Evolutionary conservation across 257 asterid genomes (phyloP).

Genomic region (Salvia splendens): DNA sequence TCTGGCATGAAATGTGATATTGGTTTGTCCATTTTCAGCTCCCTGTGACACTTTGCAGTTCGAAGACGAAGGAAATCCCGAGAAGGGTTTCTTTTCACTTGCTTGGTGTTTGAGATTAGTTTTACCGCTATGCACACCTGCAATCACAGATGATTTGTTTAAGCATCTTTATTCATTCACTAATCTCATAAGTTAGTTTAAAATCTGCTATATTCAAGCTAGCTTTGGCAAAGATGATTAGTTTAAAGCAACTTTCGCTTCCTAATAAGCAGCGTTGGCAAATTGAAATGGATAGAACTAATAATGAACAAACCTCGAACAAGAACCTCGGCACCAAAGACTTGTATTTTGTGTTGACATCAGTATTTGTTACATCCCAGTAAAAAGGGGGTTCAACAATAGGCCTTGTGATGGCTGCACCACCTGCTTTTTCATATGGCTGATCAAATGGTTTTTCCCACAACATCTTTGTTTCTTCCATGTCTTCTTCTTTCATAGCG

Average conservation of each 20-base stretch:
- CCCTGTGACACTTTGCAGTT: constrained; percentile 66
- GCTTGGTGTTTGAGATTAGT: constrained; percentile 33
- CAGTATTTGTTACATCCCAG: constrained; percentile 64
- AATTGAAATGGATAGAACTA: background rate
- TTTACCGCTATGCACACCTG: constrained; percentile 71
- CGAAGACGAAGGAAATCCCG: constrained; percentile 69
- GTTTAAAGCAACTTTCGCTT: background rate
- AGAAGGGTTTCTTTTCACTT: constrained; percentile 36
- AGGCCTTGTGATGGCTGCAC: constrained; percentile 44
- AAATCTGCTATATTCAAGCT: background rate
- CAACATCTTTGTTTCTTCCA: constrained; percentile 50
- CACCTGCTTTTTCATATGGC: constrained; percentile 89
- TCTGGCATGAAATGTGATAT: constrained; percentile 45
- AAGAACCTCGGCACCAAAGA: constrained; percentile 78
- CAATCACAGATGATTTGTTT: constrained; percentile 22
- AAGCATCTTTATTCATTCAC: constrained; percentile 10
- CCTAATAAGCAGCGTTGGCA: background rate
- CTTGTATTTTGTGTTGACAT: constrained; percentile 71
- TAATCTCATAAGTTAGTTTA: background rate
- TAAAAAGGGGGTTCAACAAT: constrained; percentile 51
- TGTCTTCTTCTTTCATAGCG: constrained; percentile 46
- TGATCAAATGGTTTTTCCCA: constrained; percentile 83
- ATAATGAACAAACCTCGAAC: constrained; percentile 64
- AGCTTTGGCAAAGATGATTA: background rate
- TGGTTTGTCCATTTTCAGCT: constrained; percentile 68